Conservation (phyloP, 139 green algal genomes). For the Chlorella ohadii region DNA sequence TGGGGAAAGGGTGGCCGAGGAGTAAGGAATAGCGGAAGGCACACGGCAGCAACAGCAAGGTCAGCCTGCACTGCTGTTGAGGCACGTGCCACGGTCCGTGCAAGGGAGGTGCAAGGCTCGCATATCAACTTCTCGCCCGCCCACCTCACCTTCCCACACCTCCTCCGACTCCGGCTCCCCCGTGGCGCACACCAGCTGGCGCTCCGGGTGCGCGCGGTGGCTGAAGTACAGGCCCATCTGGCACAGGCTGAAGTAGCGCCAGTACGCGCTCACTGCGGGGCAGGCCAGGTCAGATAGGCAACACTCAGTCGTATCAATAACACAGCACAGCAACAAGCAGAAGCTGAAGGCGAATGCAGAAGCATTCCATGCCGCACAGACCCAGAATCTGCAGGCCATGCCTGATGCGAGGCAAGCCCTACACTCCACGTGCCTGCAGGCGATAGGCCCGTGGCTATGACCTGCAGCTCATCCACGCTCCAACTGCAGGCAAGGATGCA, state of each 20-base stretch:
- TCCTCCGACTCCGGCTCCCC: constrained; percentile 6
- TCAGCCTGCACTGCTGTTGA: too few relatives aligned
- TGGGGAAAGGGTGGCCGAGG: too few relatives aligned
- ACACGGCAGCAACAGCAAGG: too few relatives aligned
- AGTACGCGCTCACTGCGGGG: constrained; percentile 25
- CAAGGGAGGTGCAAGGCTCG: not conserved
- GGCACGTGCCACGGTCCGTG: not conserved
- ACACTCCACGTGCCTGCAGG: constrained; percentile 30
- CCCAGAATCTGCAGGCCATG: too few relatives aligned
- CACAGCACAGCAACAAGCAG: too few relatives aligned
- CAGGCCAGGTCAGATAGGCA: too few relatives aligned
- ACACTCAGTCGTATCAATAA: too few relatives aligned
- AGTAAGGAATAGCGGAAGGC: too few relatives aligned
- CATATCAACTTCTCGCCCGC: not conserved
- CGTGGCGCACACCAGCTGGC: not conserved
- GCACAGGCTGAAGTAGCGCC: constrained; percentile 34
- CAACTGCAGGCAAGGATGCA: not conserved
- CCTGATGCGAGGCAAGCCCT: too few relatives aligned
- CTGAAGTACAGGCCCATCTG: constrained; percentile 17
- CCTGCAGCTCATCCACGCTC: constrained; percentile 30
- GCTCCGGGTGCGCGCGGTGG: not conserved
- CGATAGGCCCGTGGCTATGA: constrained; percentile 25
- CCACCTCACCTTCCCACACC: not conserved
- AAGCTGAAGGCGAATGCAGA: too few relatives aligned
- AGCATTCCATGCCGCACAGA: too few relatives aligned